Base-by-base conservation (phyloP, 495 filamentous ascomycete species). In the Aspergillus avenaceus region DNA sequence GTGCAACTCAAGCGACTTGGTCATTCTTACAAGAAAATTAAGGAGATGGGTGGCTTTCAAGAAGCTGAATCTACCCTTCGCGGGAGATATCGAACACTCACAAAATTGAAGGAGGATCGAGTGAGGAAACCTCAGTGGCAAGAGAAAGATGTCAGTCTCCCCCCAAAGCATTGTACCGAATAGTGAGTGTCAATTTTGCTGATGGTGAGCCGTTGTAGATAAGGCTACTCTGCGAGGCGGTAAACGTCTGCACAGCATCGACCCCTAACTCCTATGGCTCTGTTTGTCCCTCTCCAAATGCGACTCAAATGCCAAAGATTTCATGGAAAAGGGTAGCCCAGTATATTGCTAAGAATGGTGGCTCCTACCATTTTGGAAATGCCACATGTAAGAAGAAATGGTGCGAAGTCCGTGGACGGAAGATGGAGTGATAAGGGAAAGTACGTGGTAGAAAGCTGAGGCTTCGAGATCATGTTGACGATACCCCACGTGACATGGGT, bases 11-110 rank as follows among this genome's bases (percentile, higher is more conserved):
- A 86, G 64, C 58, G 67, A 8, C 67, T 68, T n/a, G 88, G 88
- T 0, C 69, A 86, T 57, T 84, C 88, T 5, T 97, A 96, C 72
- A 86, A 82, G 51, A 80, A 89, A 23, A 96, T 97, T 59, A 84
- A 84, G 41, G 62, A 61, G 5, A 55, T 73, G 5, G 85, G 88
- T 0, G 71, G 77, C 0, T 87, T 90, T 52, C 74, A 69, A 8
- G 88, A 92, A 60, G 88, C 90, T 8, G 91, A 96, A 63, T 93
- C 89, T 9, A 96, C 91, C 2, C 74, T 97, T 11, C 81, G 91
- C 13, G 91, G 91, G 1, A 75, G 91, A 8, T 88, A 81, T 49
- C 78, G 91, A 11, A 88, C 83, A 1, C 63, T 96, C 55, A 95
- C 88, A 1, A 96, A 96, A 66, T 59, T 73, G 1, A 86, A 86